Percentiles rank a stretch among this genome's conserved stretches.
Evolutionary conservation across 1,284 basidiomycete species (phyloP).

Genomic region (Nidula niveotomentosa): DNA sequence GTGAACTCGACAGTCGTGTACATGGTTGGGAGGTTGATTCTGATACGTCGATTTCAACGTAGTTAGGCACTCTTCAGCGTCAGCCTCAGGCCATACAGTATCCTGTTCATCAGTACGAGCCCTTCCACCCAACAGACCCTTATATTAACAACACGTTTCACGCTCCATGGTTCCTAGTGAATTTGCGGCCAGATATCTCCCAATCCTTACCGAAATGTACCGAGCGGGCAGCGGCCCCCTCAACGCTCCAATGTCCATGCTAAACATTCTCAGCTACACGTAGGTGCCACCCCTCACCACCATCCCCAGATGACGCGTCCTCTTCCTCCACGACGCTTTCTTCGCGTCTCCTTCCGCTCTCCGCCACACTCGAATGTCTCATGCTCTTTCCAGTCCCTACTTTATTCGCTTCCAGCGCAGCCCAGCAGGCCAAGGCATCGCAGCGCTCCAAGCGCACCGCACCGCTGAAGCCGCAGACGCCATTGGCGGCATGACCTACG

Average conservation of each 20-base stretch:
- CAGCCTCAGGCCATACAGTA: not conserved
- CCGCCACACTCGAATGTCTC: not conserved
- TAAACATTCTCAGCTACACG: conserved; percentile 33
- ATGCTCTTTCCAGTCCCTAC: conserved; percentile 28
- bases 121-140: not conserved
- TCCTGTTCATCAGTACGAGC: not conserved
- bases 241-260: conserved; percentile 23
- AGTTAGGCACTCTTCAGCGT: not conserved
- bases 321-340: not conserved
- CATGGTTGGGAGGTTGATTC: not conserved
- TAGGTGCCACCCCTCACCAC: conserved; percentile 12
- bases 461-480: conserved; percentile 19
- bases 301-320: not conserved
- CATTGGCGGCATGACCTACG: conserved; percentile 13
- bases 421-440: conserved; percentile 26
- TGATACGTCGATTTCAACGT: not conserved
- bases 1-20: not conserved
- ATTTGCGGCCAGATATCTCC: conserved; percentile 36
- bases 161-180: conserved; percentile 22
- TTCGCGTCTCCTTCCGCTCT: not conserved
- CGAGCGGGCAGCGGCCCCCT: conserved; percentile 18
- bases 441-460: conserved; percentile 32
- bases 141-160: not conserved
- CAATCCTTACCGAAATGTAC: conserved; percentile 27
- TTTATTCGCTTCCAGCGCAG: conserved; percentile 34